phyloP scores from a whole-genome alignment of 495 filamentous ascomycete genomes.

The Trichoderma gamsii region DNA sequence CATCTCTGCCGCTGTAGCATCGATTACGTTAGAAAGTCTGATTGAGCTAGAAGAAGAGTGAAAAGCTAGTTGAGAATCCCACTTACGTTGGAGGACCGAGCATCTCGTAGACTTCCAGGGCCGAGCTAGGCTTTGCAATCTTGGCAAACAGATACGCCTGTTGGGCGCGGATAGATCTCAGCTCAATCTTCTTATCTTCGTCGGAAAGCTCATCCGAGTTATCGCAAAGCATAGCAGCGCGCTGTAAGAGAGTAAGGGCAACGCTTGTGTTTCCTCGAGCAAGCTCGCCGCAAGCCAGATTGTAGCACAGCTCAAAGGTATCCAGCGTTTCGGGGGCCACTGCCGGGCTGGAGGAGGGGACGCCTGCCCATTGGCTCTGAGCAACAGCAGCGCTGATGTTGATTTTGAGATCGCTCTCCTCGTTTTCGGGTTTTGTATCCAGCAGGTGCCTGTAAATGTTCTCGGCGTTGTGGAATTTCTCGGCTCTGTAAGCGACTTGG shows the following conservation, averaged over 20 bases:
- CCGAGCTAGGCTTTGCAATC: constrained; percentile 69
- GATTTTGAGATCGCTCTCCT: constrained; percentile 82
- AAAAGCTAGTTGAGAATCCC: not conserved
- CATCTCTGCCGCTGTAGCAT: not conserved
- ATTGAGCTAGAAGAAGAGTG: not conserved
- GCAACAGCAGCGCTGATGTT: constrained; percentile 75
- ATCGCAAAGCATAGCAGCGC: constrained; percentile 81
- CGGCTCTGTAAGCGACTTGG: constrained; percentile 79
- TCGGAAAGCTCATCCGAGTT: constrained; percentile 74
- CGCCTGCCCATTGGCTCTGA: constrained; percentile 77
- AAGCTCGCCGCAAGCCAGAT: constrained; percentile 81
- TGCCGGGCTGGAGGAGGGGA: constrained; percentile 19
- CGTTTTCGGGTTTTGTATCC: constrained; percentile 38
- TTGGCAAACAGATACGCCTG: constrained; percentile 72
- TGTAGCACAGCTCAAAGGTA: constrained; percentile 89
- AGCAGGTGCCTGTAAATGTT: constrained; percentile 61
- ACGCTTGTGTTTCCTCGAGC: constrained; percentile 70
- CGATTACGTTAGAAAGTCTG: not conserved
- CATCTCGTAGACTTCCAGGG: constrained; percentile 56
- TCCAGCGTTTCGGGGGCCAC: constrained; percentile 68
- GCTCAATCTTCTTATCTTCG: constrained; percentile 75
- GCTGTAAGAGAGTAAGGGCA: constrained; percentile 71
- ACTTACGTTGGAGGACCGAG: constrained; percentile 58
- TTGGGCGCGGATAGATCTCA: constrained; percentile 81
- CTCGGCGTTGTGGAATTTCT: constrained; percentile 70